Base-by-base conservation (phyloP, 176 grass and related monocot genomes). In the Oropetium thomaeum region DNA sequence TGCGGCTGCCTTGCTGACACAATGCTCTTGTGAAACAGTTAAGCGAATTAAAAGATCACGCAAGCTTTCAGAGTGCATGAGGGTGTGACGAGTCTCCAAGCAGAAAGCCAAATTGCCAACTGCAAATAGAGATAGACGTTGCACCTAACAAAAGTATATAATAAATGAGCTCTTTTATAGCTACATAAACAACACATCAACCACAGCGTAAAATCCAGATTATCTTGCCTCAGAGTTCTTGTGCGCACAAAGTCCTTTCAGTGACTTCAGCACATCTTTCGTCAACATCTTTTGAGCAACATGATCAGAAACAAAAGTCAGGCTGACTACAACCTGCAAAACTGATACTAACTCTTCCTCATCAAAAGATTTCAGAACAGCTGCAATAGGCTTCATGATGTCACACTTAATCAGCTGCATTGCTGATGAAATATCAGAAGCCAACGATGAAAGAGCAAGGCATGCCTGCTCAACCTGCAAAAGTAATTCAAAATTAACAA, bases 51-150 rank as follows among this genome's bases (percentile, higher is more conserved):
- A 90, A 73, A 94, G 88, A 41, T 94, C 91, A 58, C 58, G 83
- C 80, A 98, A 74, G 64, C 91, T 98, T 81, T 92, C 95, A 62
- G 95, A 98, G 76, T 90, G 91, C 40, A 88, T 77, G 58, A 98
- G 82, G 64, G 79, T 93, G 69, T 65, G 89, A 81, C 95, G 90
- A 82, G 92, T 94, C 84, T 98, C 95, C 75, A 87, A 84, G 90
- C 86, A 98, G 84, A 98, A 98, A 77, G 91, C 95, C 75, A 98
- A 87, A 85, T 98, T 98, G 69, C 95, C 95, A 83, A 98, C 91
- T 77, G 91, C 81, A 85, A 94, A 89, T 77, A 98, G 79, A 67
- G 95, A 93, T 73, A 92, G 82, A 22, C 86, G 86, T 92, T 94
- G 95, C 84, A 98, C 95, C 95, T 98, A 85, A 71, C 74, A 89